Evolutionary conservation across 75 land plant species (phyloP).

Genomic region (Cupressus sempervirens): DNA sequence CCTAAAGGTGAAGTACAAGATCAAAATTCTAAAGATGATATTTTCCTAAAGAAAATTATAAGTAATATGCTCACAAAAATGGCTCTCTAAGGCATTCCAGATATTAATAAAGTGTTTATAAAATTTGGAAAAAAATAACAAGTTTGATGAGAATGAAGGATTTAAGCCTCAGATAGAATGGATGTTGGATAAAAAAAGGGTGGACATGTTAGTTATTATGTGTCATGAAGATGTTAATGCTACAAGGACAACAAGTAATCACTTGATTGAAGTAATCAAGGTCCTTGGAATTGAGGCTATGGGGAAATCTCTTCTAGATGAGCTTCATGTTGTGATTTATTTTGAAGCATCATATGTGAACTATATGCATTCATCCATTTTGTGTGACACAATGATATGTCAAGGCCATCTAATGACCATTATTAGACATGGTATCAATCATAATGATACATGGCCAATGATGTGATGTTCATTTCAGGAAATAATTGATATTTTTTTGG

Average conservation of each 20-base stretch:
- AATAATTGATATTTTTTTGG: conserved; percentile 93
- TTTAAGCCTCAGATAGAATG: conserved; percentile 85
- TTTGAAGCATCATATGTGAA: conserved; percentile 98
- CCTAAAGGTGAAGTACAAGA: conserved; percentile 74
- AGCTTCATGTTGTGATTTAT: conserved; percentile 87
- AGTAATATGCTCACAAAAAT: conserved; percentile 97
- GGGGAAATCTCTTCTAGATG: conserved; percentile 78
- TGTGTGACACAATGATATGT: conserved; percentile 95
- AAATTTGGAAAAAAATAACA: conserved; percentile 64
- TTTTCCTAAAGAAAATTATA: conserved; percentile 89
- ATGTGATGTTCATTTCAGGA: conserved; percentile 99
- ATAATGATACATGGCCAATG: conserved; percentile 95
- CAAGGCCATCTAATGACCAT: conserved; percentile 97
- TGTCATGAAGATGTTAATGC: conserved; percentile 96
- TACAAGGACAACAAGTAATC: conserved; percentile 84
- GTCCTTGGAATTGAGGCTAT: conserved; percentile 99
- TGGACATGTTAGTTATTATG: conserved; percentile 91
- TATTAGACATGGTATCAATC: conserved; percentile 93
- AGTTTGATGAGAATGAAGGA: conserved; percentile 78
- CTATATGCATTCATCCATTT: conserved; percentile 87
- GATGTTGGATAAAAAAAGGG: conserved; percentile 98
- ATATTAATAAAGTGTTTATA: conserved; percentile 92
- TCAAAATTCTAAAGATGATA: conserved; percentile 93
- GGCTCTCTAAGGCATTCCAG: conserved; percentile 92
- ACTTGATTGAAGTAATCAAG: conserved; percentile 93